Evolutionary conservation across 768 basidiomycete genomes (phyloP).

Genomic region (Obba rivulosa): DNA sequence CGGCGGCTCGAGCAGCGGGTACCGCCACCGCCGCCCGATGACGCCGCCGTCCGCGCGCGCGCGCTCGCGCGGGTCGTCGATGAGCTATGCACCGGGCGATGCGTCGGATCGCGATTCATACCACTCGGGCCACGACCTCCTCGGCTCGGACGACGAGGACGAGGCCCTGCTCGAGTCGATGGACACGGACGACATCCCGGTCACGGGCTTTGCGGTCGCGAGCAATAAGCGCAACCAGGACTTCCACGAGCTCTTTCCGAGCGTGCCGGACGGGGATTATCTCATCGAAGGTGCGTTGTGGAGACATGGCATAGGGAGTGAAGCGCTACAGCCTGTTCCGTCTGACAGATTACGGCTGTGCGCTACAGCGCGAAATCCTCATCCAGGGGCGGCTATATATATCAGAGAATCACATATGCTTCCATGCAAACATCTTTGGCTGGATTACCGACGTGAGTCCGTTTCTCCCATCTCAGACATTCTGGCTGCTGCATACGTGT

Average conservation of each 20-base stretch:
- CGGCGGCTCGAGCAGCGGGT: conserved; percentile 7
- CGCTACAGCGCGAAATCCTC: conserved; percentile 91
- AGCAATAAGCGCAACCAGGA: conserved; percentile 92
- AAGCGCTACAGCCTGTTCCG: conserved; percentile 3
- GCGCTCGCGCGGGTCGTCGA: conserved; percentile 15
- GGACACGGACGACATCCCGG: conserved; percentile 75
- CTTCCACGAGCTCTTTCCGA: conserved; percentile 91
- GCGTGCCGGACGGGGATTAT: conserved; percentile 91
- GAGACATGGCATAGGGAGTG: background rate
- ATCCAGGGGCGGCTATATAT: conserved; percentile 96
- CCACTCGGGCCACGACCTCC: conserved; percentile 11
- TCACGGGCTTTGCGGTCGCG: conserved; percentile 96
- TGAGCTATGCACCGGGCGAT: conserved; percentile 10
- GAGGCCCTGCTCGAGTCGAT: conserved; percentile 34
- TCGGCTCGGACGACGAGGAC: conserved; percentile 20
- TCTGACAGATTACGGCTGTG: conserved; percentile 89
- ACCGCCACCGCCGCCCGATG: conserved; percentile 1
- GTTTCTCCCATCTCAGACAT: background rate
- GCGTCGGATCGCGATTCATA: conserved; percentile 21
- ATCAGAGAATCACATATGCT: conserved; percentile 98
- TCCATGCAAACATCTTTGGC: conserved; percentile 98
- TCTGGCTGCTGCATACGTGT: background rate
- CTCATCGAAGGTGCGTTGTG: conserved; percentile 82
- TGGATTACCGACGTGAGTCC: conserved; percentile 92
- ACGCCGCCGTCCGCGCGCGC: conserved; percentile 4